Conservation (phyloP, 2,329 filamentous ascomycete genomes). For the Ophiocordyceps unilateralis region DNA sequence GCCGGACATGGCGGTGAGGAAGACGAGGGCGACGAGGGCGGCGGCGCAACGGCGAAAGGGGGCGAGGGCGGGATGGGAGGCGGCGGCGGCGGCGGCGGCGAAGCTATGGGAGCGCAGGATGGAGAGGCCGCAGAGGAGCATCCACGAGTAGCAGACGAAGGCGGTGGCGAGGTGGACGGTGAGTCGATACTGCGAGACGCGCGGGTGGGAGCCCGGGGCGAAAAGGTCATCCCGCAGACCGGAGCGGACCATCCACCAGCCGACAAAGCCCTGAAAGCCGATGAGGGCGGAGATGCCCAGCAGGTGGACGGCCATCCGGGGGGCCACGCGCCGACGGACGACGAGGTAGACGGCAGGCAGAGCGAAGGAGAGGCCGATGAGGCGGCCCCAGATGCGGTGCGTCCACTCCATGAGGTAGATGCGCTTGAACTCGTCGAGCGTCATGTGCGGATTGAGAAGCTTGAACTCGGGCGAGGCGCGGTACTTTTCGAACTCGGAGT, state of each 20-base stretch:
- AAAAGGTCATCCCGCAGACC: constrained; percentile 93
- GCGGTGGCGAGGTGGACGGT: constrained; percentile 79
- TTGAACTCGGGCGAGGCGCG: constrained; percentile 83
- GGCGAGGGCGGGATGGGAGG: constrained; percentile 38
- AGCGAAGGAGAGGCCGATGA: constrained; percentile 81
- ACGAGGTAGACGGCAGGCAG: constrained; percentile 81
- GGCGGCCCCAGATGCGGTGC: constrained; percentile 82
- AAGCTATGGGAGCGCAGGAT: constrained; percentile 66
- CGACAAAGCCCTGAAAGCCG: constrained; percentile 85
- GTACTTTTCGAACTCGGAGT: constrained; percentile 86
- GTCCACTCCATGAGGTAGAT: constrained; percentile 99
- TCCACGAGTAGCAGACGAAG: constrained; percentile 84
- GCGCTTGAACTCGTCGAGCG: constrained; percentile 82
- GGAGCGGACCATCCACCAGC: constrained; percentile 99
- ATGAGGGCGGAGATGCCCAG: constrained; percentile 76
- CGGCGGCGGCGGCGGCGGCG: constrained; percentile 46
- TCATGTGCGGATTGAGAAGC: constrained; percentile 85
- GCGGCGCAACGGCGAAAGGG: constrained; percentile 58
- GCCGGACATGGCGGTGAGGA: constrained; percentile 82
- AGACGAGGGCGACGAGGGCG: constrained; percentile 58
- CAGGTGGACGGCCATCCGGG: constrained; percentile 59
- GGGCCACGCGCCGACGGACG: constrained; percentile 58
- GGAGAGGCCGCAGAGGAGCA: constrained; percentile 76
- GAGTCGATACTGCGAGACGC: constrained; percentile 87
- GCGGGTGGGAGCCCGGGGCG: constrained; percentile 72